phyloP scores from a whole-genome alignment of 2,329 filamentous ascomycete genomes.

The Colletotrichum lentis region DNA sequence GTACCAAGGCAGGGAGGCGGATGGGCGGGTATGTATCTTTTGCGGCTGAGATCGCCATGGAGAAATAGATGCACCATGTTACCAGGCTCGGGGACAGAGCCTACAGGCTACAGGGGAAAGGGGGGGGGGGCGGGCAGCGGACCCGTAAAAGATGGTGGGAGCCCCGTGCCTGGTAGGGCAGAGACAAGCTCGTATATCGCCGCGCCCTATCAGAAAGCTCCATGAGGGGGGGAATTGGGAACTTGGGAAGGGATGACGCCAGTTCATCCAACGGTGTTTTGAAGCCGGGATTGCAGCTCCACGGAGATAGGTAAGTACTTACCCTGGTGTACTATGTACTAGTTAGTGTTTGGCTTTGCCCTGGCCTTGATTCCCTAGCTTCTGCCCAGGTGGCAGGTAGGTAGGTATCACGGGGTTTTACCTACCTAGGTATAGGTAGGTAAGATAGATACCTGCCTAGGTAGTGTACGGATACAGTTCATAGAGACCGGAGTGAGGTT shows the following conservation, averaged over 20 bases:
- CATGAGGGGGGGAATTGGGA: background rate
- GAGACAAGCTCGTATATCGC: slow-evolving; percentile 36
- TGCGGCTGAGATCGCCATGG: slow-evolving; percentile 15
- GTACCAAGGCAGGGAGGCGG: background rate
- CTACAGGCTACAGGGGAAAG: slow-evolving; percentile 4
- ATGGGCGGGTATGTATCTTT: background rate
- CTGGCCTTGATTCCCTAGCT: background rate
- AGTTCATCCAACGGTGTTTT: slow-evolving; percentile 33
- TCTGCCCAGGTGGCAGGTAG: background rate
- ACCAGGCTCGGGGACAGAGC: background rate
- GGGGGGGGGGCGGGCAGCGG: slow-evolving; percentile 3
- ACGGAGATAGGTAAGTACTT: background rate
- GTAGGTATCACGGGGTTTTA: too few species aligned
- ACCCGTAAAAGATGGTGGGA: slow-evolving; percentile 20
- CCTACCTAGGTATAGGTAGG: too few species aligned
- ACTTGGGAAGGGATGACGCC: slow-evolving; percentile 28
- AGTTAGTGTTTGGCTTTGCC: too few species aligned
- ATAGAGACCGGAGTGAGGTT: too few species aligned
- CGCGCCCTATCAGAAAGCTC: slow-evolving; percentile 31
- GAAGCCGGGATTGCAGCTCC: slow-evolving; percentile 26
- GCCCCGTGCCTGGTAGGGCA: slow-evolving; percentile 37
- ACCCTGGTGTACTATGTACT: background rate
- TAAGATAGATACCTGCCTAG: background rate
- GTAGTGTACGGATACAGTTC: background rate
- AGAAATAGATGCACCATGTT: background rate